Base-by-base conservation (phyloP, 495 filamentous ascomycete species). In the Opeltia flavorubescens region DNA sequence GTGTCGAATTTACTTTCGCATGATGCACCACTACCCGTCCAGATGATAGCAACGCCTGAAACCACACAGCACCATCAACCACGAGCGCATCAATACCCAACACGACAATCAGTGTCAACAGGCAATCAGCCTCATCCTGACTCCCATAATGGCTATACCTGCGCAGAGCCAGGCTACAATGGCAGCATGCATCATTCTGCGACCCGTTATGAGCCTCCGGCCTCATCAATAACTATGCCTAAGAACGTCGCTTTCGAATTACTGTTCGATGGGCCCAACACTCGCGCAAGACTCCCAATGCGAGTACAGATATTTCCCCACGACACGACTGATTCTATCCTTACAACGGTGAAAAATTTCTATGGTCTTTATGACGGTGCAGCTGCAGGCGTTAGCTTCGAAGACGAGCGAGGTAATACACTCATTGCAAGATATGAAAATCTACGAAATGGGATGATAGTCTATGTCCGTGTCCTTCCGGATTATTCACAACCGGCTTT, bases 381-480 rank as follows among this genome's bases (percentile, higher is more conserved):
- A 52, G 72, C 78, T 51, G 76, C 76, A 59, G 83, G 86, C 48
- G 76, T 96, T 59, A 84, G 83, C 65, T 95, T 98, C 53, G 87
- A 96, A 61, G 89, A 95, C 65, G 74, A 81, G 34, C 62, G 84
- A 51, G 86, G 84, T 36, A 85, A 79, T 53, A 93, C 80, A 47
- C 76, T 98, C 56, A 95, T 98, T 60, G 86, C 91, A 41, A 78
- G 84, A 49, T 94, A 95, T 62, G 89, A 95, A 61, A 98, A 95
- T 65, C 82, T 98, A 52, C 70, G 69, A 50, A 77, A 94, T 66
- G 80, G 86, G 56, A 93, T 89, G 84, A 77, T 76, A 13, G 84
- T 98, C 50, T 84, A 86, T 56, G 88, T 98, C 34, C 78, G 88
- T 59, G 80, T 94, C 25, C 80, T 87, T 50, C 64, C 67, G 35